phyloP scores from a whole-genome alignment of 768 basidiomycete species.

The Wakefieldia striispora region DNA sequence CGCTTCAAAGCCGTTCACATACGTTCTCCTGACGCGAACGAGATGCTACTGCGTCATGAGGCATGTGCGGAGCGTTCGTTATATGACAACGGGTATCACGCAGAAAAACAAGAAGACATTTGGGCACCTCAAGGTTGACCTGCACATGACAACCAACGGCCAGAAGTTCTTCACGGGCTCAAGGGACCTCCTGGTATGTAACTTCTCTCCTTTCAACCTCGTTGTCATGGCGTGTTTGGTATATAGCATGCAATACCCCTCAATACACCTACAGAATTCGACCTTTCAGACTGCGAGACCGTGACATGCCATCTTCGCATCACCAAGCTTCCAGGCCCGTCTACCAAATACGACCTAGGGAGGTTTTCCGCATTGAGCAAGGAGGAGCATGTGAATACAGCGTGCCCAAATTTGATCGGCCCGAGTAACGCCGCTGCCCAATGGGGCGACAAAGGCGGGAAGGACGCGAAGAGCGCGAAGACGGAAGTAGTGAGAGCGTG shows the following conservation, averaged over 20 bases:
- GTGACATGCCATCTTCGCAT: slow-evolving; percentile 36
- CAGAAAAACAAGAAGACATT: slow-evolving; percentile 49
- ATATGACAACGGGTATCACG: slow-evolving; percentile 39
- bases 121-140: slow-evolving; percentile 62
- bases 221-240: neutral
- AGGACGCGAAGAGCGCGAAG: slow-evolving; percentile 41
- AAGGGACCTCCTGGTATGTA: slow-evolving; percentile 50
- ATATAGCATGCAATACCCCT: slow-evolving; percentile 56
- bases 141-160: slow-evolving; percentile 46
- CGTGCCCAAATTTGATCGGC: slow-evolving; percentile 66
- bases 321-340: slow-evolving; percentile 23
- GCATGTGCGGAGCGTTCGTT: slow-evolving; percentile 62
- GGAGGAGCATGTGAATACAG: slow-evolving; percentile 43
- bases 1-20: slow-evolving; percentile 69
- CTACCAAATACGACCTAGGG: slow-evolving; percentile 1
- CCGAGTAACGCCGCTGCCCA: slow-evolving; percentile 46
- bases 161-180: slow-evolving; percentile 47
- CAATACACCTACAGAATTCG: slow-evolving; percentile 60
- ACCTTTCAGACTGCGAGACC: slow-evolving; percentile 51
- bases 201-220: neutral
- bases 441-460: slow-evolving; percentile 57
- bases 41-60: slow-evolving; percentile 81
- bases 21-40: slow-evolving; percentile 84
- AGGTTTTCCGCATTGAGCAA: slow-evolving; percentile 2
- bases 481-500: slow-evolving; percentile 44